These are phyloP conservation scores for Euphrasia arctica DNA, from an alignment of 305 asterid genomes.

Conservation along the genomic window DNA sequence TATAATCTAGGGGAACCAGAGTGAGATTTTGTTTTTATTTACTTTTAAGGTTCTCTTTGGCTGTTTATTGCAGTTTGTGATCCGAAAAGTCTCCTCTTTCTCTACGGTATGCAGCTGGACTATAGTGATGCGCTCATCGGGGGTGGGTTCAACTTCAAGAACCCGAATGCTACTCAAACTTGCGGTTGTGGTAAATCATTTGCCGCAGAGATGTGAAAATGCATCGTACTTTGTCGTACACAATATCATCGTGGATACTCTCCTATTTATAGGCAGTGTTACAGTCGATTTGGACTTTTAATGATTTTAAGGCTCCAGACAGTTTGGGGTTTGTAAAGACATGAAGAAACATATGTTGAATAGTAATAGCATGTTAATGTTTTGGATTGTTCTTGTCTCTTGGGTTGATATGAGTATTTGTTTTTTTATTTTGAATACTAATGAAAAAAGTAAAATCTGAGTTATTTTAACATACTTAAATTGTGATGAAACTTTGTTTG, in stretches of 20 bases:
- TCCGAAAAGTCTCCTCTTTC: conserved; percentile 88
- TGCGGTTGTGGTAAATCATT: conserved; percentile 98
- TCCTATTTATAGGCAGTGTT: background rate
- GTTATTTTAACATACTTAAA: too few relatives aligned
- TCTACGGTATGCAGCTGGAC: conserved; percentile 91
- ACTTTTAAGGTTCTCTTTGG: background rate
- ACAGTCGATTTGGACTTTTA: background rate
- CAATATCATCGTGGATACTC: background rate
- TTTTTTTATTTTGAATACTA: too few relatives aligned
- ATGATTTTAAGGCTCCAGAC: background rate
- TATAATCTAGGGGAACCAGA: background rate
- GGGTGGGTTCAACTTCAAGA: conserved; percentile 91
- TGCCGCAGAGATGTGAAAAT: conserved; percentile 68
- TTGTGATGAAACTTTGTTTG: too few relatives aligned
- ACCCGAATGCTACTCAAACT: conserved; percentile 94
- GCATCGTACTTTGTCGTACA: background rate
- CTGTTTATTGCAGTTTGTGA: conserved; percentile 65
- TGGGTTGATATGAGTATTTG: too few relatives aligned
- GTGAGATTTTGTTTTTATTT: background rate
- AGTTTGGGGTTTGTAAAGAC: background rate
- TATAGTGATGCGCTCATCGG: conserved; percentile 95
- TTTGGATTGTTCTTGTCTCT: too few relatives aligned
- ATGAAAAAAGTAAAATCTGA: too few relatives aligned
- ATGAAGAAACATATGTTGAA: background rate
- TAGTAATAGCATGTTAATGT: background rate